These are phyloP conservation scores for Miamiensis avidus DNA, from an alignment of 169 alveolate species.

Conservation along the genomic window DNA sequence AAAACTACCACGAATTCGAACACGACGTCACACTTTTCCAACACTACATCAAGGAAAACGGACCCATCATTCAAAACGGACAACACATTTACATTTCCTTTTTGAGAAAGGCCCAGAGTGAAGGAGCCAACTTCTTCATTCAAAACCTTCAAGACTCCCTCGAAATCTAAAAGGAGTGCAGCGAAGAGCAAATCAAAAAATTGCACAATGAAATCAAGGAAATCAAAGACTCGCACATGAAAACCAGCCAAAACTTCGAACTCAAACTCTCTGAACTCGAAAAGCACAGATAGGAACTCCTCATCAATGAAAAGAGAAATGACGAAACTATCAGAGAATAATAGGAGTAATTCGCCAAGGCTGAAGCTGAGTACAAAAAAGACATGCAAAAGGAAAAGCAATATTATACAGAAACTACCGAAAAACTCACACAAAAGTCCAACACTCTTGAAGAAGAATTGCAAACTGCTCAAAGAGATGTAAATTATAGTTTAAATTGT, in stretches of 20 bases:
- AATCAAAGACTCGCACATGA: constrained; percentile 54
- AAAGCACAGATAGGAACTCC: constrained; percentile 14
- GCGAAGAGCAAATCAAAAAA: constrained; percentile 49
- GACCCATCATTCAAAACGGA: constrained; percentile 72
- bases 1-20: constrained; percentile 61
- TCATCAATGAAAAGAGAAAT: constrained; percentile 4
- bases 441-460: constrained; percentile 46
- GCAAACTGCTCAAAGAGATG: constrained; percentile 43
- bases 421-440: constrained; percentile 35
- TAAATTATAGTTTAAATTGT: constrained; percentile 32
- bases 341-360: background rate
- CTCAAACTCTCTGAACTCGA: background rate
- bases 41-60: constrained; percentile 63
- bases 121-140: constrained; percentile 67
- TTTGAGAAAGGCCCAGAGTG: constrained; percentile 40
- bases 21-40: constrained; percentile 66
- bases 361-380: constrained; percentile 30
- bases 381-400: constrained; percentile 46
- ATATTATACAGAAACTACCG: constrained; percentile 41
- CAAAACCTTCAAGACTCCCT: constrained; percentile 51
- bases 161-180: constrained; percentile 43
- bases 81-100: constrained; percentile 61
- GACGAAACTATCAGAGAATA: background rate
- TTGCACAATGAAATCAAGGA: constrained; percentile 47
- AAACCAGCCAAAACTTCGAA: constrained; percentile 30